Percentiles rank a stretch among this genome's conserved stretches.
Evolutionary conservation across 108 stramenopile species (phyloP).

Genomic region (Cyclotella kingstonii): DNA sequence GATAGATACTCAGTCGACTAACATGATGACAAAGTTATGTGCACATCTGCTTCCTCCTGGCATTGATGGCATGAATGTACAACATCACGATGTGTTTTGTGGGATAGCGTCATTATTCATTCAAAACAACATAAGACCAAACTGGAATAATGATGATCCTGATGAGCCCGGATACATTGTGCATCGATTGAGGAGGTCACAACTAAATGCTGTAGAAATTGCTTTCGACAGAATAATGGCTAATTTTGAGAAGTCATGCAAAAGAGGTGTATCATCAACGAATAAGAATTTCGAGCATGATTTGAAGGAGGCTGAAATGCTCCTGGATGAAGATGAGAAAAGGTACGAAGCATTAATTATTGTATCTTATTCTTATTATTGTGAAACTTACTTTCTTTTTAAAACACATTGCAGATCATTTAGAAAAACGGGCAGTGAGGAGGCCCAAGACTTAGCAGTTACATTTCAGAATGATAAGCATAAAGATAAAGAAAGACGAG

Average conservation of each 20-base stretch:
- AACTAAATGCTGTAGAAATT: constrained; percentile 64
- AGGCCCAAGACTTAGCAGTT: constrained; percentile 1
- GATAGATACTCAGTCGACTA: constrained; percentile 38
- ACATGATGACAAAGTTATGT: constrained; percentile 73
- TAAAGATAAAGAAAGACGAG: constrained; percentile 19
- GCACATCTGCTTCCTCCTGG: constrained; percentile 67
- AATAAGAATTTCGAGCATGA: constrained; percentile 74
- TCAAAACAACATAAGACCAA: constrained; percentile 23
- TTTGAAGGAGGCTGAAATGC: constrained; percentile 61
- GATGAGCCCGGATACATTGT: constrained; percentile 80
- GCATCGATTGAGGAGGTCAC: constrained; percentile 55
- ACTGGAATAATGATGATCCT: constrained; percentile 75
- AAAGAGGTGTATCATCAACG: constrained; percentile 5
- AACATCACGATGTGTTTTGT: constrained; percentile 8
- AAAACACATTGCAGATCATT: constrained; percentile 26
- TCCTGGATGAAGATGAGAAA: constrained; percentile 57
- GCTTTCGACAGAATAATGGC: constrained; percentile 70
- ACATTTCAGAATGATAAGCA: neutral
- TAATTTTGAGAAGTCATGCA: constrained; percentile 24
- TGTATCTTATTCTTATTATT: constrained; percentile 6
- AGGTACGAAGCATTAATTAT: constrained; percentile 19
- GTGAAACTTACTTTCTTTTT: constrained; percentile 16
- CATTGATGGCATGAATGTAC: constrained; percentile 31
- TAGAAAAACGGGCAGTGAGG: neutral
- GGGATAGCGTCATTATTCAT: constrained; percentile 13